Conservation (phyloP, 257 asterid species). For the Lycium barbarum region DNA sequence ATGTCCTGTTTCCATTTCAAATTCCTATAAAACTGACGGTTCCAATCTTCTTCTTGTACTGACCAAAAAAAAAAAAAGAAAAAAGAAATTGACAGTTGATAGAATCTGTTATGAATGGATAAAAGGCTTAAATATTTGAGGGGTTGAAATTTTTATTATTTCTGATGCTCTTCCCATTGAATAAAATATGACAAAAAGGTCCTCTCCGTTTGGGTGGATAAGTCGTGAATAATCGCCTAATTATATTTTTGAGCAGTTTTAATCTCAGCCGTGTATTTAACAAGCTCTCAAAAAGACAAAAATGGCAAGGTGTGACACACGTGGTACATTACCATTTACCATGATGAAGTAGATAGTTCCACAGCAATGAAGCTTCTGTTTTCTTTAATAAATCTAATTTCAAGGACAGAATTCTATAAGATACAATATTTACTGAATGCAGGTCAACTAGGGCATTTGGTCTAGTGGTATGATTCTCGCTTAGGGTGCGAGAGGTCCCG, state of each 20-base stretch:
- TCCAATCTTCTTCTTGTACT: neutral
- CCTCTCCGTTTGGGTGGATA: no score
- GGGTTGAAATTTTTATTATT: neutral
- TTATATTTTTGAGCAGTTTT: no score
- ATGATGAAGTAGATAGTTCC: neutral
- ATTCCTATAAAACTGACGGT: neutral
- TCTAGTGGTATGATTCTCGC: slow-evolving; percentile 90
- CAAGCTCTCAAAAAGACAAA: neutral
- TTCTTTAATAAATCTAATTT: no score
- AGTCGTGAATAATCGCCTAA: no score
- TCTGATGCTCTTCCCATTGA: no score
- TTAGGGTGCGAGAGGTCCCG: slow-evolving; percentile 98
- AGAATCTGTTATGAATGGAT: neutral
- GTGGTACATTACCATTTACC: neutral
- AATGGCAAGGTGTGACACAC: neutral
- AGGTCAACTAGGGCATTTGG: slow-evolving; percentile 55
- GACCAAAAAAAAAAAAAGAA: no score
- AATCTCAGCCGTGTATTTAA: no score
- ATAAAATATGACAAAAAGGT: no score
- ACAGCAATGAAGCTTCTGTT: neutral
- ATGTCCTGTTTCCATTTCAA: slow-evolving; percentile 34
- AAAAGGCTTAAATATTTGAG: neutral
- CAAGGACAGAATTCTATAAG: no score
- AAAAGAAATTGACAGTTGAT: neutral
- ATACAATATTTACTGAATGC: no score